These are phyloP conservation scores for Polytrichum commune DNA, from an alignment of 225 moss, liverwort and hornwort genomes.

Conservation along the genomic window DNA sequence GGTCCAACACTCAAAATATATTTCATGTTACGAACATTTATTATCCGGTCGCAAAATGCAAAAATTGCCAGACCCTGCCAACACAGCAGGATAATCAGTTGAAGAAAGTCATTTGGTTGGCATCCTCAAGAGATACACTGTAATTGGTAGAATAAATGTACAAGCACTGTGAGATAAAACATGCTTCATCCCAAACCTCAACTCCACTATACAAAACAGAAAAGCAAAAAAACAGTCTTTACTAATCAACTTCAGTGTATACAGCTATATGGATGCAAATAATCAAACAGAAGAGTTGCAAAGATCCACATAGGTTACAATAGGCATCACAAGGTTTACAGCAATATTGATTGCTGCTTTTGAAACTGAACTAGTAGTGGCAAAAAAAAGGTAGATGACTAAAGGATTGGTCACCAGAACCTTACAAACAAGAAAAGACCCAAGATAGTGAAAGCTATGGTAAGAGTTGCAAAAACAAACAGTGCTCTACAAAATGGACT, in stretches of 20 bases:
- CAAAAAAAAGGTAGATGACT: too few relatives aligned
- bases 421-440: slow-evolving; percentile 88
- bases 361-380: too few relatives aligned
- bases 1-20: slow-evolving; percentile 82
- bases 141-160: too few relatives aligned
- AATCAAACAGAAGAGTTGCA: too few relatives aligned
- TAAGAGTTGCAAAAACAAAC: slow-evolving; percentile 79
- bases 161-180: neutral
- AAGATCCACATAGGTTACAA: too few relatives aligned
- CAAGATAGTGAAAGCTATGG: slow-evolving; percentile 94
- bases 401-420: slow-evolving; percentile 52
- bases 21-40: slow-evolving; percentile 59
- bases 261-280: too few relatives aligned
- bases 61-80: slow-evolving; percentile 77
- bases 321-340: too few relatives aligned
- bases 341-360: too few relatives aligned
- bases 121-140: too few relatives aligned
- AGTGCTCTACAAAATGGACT: slow-evolving; percentile 90
- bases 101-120: slow-evolving; percentile 8
- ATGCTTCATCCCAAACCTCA: neutral
- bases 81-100: slow-evolving; percentile 3
- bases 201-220: neutral
- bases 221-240: too few relatives aligned
- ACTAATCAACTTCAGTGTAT: too few relatives aligned
- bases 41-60: slow-evolving; percentile 62